These are phyloP conservation scores for Wallacemonas sp. DNA, from an alignment of 208 protist species.

Conservation along the genomic window DNA sequence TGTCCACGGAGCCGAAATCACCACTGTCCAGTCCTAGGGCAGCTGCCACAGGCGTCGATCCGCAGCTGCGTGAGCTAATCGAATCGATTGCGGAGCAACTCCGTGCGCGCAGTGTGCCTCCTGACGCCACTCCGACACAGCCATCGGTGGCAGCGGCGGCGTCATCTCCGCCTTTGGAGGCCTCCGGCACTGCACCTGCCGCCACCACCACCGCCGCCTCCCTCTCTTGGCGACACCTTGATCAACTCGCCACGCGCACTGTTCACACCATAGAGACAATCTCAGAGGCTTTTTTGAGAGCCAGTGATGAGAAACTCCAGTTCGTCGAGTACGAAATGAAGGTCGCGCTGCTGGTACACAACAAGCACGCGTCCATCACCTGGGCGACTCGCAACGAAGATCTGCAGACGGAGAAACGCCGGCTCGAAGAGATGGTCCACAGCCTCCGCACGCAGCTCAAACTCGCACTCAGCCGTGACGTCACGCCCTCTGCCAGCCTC, in stretches of 20 bases:
- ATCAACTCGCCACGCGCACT: background rate
- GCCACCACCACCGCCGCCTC: background rate
- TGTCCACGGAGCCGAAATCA: conserved; percentile 6
- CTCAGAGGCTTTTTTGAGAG: conserved; percentile 16
- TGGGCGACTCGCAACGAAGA: conserved; percentile 46
- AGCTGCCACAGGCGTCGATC: background rate
- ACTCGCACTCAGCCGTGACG: conserved; percentile 3
- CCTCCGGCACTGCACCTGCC: too few relatives aligned
- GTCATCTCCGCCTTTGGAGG: too few relatives aligned
- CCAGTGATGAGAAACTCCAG: conserved; percentile 17
- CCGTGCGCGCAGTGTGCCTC: background rate
- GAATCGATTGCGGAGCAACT: conserved; percentile 17
- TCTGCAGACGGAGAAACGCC: conserved; percentile 37
- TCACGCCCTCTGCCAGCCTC: conserved; percentile 10
- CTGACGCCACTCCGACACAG: background rate
- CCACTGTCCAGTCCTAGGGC: background rate
- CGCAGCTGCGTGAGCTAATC: background rate
- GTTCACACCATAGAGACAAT: conserved; percentile 4
- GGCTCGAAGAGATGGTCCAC: conserved; percentile 43
- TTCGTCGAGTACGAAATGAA: conserved; percentile 38
- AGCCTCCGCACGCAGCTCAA: conserved; percentile 21
- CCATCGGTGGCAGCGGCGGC: background rate
- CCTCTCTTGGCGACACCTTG: background rate
- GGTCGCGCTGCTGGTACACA: conserved; percentile 29
- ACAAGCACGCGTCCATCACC: conserved; percentile 25